Conservation (phyloP, 2,329 filamentous ascomycete genomes). For the Trichophyton equinum region DNA sequence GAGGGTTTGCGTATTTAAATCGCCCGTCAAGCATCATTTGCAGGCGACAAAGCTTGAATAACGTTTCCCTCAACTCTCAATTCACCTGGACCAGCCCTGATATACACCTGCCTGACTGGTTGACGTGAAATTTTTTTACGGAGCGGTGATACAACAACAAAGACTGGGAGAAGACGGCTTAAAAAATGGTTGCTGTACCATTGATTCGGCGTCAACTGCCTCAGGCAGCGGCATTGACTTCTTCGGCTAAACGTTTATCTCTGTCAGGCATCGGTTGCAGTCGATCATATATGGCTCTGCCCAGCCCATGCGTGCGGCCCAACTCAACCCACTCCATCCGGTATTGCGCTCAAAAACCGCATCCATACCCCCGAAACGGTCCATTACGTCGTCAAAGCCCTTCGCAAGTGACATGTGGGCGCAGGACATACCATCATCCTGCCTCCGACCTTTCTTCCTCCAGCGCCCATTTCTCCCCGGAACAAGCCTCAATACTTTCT, state of each 20-base stretch:
- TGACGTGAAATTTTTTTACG: neutral
- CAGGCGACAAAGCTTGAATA: neutral
- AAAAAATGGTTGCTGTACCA: neutral
- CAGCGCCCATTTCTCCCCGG: conserved; percentile 44
- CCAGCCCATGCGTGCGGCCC: conserved; percentile 33
- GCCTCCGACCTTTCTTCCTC: conserved; percentile 29
- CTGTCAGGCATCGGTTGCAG: neutral
- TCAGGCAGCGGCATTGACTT: neutral
- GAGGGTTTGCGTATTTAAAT: neutral
- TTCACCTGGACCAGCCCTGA: neutral
- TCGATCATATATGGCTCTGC: neutral
- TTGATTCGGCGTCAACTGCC: neutral
- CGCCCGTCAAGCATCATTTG: neutral
- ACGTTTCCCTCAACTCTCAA: neutral
- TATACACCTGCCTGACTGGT: neutral
- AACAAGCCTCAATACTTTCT: conserved; percentile 63
- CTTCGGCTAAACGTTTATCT: neutral
- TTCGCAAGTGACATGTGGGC: neutral
- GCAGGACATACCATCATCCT: conserved; percentile 44
- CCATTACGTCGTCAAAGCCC: neutral
- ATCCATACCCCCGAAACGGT: neutral
- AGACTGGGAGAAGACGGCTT: neutral
- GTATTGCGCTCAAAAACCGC: conserved; percentile 19
- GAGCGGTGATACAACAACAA: neutral
- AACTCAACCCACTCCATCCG: conserved; percentile 51